Evolutionary conservation across 371 early-diverging fungal species (phyloP).

Genomic region (Syncephalastrum sp.): DNA sequence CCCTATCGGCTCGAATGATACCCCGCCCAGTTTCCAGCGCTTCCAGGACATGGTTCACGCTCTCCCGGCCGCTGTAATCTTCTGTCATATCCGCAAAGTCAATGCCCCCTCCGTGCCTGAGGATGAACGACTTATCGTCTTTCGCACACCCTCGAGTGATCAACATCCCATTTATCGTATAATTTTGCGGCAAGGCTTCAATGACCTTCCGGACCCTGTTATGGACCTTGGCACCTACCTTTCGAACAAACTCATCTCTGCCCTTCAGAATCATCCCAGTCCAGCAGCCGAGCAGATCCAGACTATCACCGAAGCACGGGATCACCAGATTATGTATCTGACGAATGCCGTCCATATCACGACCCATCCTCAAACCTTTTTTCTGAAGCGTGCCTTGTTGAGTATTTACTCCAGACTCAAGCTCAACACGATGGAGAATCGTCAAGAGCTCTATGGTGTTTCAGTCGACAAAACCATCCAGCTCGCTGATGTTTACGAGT

Average conservation of each 20-base stretch:
- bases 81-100: conserved; percentile 29
- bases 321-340: conserved; percentile 14
- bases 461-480: conserved; percentile 18
- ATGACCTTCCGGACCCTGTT: conserved; percentile 15
- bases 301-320: conserved; percentile 1
- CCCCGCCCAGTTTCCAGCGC: conserved; percentile 28
- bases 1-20: conserved; percentile 19
- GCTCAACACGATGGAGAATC: conserved; percentile 18
- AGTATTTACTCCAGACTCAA: conserved; percentile 12
- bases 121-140: conserved; percentile 28
- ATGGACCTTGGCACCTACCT: conserved; percentile 9
- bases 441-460: conserved; percentile 17
- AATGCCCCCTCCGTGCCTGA: conserved; percentile 20
- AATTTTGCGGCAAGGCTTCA: conserved; percentile 33
- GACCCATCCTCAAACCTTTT: conserved; percentile 4
- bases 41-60: conserved; percentile 20
- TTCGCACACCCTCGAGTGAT: conserved; percentile 4
- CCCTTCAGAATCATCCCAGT: conserved; percentile 9
- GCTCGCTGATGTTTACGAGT: conserved; percentile 18
- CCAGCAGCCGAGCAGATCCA: conserved; percentile 1
- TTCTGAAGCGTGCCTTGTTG: conserved; percentile 15
- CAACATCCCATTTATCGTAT: conserved; percentile 18
- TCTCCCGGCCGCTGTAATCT: conserved; percentile 28
- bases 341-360: conserved; percentile 10
- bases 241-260: conserved; percentile 5